Evolutionary conservation across 2,329 filamentous ascomycete species (phyloP).

Genomic region (Proliferodiscus dingleyae): DNA sequence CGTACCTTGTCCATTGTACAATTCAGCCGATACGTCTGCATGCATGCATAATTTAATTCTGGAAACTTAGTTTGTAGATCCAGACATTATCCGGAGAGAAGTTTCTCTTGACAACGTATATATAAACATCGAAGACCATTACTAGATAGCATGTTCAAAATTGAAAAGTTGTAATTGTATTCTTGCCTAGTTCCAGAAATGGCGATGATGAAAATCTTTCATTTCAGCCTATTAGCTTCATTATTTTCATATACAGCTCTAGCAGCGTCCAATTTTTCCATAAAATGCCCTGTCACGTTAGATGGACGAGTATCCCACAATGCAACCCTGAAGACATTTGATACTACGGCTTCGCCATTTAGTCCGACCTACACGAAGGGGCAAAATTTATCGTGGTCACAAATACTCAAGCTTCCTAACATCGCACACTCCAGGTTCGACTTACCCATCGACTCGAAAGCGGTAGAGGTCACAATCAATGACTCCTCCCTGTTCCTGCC

Average conservation of each 20-base stretch:
- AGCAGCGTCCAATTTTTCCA: constrained; percentile 9
- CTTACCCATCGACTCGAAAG: not conserved
- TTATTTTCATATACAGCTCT: not conserved
- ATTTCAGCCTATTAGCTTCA: not conserved
- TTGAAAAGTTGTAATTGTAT: too few relatives aligned
- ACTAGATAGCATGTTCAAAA: too few relatives aligned
- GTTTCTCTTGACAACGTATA: too few relatives aligned
- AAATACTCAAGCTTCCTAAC: constrained; percentile 44
- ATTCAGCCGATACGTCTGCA: too few relatives aligned
- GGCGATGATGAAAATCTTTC: too few relatives aligned
- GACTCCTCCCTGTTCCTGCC: constrained; percentile 54
- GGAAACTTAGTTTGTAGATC: too few relatives aligned
- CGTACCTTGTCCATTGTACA: too few relatives aligned
- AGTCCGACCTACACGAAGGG: constrained; percentile 49
- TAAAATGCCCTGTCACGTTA: constrained; percentile 37
- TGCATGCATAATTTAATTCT: too few relatives aligned
- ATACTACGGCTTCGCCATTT: constrained; percentile 40
- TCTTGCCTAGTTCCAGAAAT: too few relatives aligned
- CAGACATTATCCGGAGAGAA: too few relatives aligned
- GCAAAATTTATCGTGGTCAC: constrained; percentile 45
- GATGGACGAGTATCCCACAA: constrained; percentile 41
- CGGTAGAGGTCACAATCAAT: constrained; percentile 19
- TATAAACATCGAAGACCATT: too few relatives aligned
- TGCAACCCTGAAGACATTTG: constrained; percentile 36
- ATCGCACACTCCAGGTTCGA: constrained; percentile 24